Evolutionary conservation across 1,284 basidiomycete genomes (phyloP), one percentile per base, ranked within the genome.

Genomic region (Cutaneotrichosporon cutaneum): DNA sequence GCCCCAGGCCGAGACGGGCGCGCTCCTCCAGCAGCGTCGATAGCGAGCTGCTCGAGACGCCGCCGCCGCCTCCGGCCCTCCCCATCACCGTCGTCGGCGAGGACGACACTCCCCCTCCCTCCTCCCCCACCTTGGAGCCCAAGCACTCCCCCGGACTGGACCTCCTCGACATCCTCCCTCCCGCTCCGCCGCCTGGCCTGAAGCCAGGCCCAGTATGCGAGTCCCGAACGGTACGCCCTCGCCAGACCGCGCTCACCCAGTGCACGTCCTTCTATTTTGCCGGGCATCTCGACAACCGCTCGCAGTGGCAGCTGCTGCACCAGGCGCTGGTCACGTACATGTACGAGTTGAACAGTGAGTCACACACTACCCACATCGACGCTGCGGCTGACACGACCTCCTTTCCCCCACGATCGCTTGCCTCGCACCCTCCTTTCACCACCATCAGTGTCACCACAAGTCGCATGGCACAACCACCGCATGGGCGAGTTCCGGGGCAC

Each of bases 261-360:
- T 32, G 52, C 32, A 54, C 52, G 21, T 18, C n/a, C 18, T 54
- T 54, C 33, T 9, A 24, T 8, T 54, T 54, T n/a, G 52, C 52
- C n/a, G 52, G 52, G 11, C 52, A 39, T n/a, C 33, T 54, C 5
- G 33, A 54, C 21, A 36, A 54, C 52, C 10, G n/a, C 33, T n/a
- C 33, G 7, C 52, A 54, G 52, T 54, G 52, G 52, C 52, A 35
- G 32, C 32, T 24, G 10, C 52, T 54, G 32, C 52, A 54, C 35
- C 52, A 54, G 33, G 52, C 52, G n/a, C n/a, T 54, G 33, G 52
- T 54, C 33, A 54, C 52, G 33, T 54, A 54, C 52, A 54, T 54
- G 52, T 33, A 36, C 35, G 52, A 35, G 33, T n/a, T 54, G 33
- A 36, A 54, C 52, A 54, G 52, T 54, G 52, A 54, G 52, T 54